phyloP scores from a whole-genome alignment of 768 basidiomycete genomes.

The Termitomyces bulborhizus region DNA sequence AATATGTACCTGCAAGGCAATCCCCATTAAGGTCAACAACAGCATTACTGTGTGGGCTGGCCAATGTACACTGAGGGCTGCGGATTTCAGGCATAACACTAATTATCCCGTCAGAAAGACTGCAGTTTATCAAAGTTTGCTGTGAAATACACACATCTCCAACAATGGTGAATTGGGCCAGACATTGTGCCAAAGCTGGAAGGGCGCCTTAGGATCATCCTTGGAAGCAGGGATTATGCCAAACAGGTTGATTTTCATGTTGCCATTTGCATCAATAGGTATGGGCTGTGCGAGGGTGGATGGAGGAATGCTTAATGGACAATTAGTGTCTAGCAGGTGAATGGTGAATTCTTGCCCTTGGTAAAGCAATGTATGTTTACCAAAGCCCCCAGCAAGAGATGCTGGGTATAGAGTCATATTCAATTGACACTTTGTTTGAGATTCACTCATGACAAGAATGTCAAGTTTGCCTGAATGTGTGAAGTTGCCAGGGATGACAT shows the following conservation, averaged over 20 bases:
- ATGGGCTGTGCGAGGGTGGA: slow-evolving; percentile 79
- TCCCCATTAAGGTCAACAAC: slow-evolving; percentile 94
- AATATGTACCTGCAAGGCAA: slow-evolving; percentile 71
- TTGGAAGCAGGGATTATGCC: slow-evolving; percentile 47
- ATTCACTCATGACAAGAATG: slow-evolving; percentile 78
- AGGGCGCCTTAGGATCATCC: slow-evolving; percentile 25
- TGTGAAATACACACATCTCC: slow-evolving; percentile 45
- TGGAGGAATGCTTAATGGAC: slow-evolving; percentile 47
- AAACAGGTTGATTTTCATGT: slow-evolving; percentile 85
- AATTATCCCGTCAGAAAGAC: not conserved
- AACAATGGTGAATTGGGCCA: slow-evolving; percentile 61
- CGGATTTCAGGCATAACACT: slow-evolving; percentile 58
- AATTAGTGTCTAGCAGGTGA: slow-evolving; percentile 26
- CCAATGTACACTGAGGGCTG: slow-evolving; percentile 64
- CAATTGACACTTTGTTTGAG: slow-evolving; percentile 39
- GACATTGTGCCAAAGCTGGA: slow-evolving; percentile 77
- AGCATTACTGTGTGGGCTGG: slow-evolving; percentile 91
- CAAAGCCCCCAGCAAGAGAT: slow-evolving; percentile 53
- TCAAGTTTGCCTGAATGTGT: slow-evolving; percentile 90
- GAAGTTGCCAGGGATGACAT: slow-evolving; percentile 91
- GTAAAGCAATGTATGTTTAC: slow-evolving; percentile 31
- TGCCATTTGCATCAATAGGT: slow-evolving; percentile 79
- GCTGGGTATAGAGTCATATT: slow-evolving; percentile 72
- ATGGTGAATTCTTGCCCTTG: not conserved
- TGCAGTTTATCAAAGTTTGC: not conserved